Conservation (phyloP, 2,329 filamentous ascomycete species). For the Diaporthe sp. region DNA sequence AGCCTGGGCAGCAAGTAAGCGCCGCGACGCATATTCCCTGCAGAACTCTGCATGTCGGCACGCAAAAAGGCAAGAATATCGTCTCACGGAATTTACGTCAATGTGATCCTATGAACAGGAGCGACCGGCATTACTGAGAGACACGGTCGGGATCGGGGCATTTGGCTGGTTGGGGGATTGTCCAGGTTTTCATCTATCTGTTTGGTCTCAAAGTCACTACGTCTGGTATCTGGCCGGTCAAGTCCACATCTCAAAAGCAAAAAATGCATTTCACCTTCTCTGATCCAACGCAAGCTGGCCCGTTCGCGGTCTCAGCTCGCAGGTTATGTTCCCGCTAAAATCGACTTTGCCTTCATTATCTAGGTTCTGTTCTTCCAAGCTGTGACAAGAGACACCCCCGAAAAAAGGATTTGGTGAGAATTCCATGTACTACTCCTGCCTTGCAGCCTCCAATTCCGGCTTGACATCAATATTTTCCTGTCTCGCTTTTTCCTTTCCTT, state of each 20-base stretch:
- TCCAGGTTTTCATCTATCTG: slow-evolving; percentile 27
- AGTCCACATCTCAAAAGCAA: slow-evolving; percentile 35
- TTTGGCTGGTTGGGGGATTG: slow-evolving; percentile 29
- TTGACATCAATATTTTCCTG: neutral
- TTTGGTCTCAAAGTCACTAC: slow-evolving; percentile 24
- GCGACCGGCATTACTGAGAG: slow-evolving; percentile 20
- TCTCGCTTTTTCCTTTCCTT: neutral
- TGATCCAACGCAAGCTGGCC: slow-evolving; percentile 9
- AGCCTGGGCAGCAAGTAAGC: slow-evolving; percentile 63
- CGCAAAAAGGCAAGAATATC: slow-evolving; percentile 26
- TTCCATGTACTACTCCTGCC: slow-evolving; percentile 37
- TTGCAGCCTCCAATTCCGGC: slow-evolving; percentile 2
- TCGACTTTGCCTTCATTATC: neutral
- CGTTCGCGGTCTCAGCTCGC: neutral
- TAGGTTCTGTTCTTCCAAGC: neutral
- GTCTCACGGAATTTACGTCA: slow-evolving; percentile 18
- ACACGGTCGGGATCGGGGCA: slow-evolving; percentile 14
- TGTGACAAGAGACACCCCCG: neutral
- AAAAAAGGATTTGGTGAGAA: slow-evolving; percentile 16
- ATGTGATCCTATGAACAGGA: slow-evolving; percentile 10
- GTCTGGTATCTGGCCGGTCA: slow-evolving; percentile 26
- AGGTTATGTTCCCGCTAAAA: neutral
- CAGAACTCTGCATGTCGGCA: slow-evolving; percentile 13
- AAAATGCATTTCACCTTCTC: slow-evolving; percentile 30
- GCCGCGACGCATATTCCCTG: slow-evolving; percentile 37